Conservation (phyloP, 2,329 filamentous ascomycete species). For the Xylariales sp. region DNA sequence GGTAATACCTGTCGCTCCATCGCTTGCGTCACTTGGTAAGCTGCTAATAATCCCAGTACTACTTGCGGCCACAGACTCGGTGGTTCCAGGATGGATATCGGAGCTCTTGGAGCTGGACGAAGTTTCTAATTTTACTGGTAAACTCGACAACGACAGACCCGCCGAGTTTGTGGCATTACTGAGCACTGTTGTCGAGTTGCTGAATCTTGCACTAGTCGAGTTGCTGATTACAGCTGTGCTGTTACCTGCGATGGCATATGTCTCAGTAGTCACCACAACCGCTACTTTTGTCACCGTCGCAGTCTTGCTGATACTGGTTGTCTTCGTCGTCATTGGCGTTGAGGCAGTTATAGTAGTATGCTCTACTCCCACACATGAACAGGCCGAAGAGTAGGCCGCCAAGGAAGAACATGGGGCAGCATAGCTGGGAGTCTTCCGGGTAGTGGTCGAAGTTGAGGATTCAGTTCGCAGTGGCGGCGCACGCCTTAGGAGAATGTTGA, state of each 20-base stretch:
- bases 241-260: constrained; percentile 5
- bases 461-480: constrained; percentile 1
- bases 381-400: constrained; percentile 16
- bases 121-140: not conserved
- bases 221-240: constrained; percentile 7
- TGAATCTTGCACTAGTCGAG: constrained; percentile 8
- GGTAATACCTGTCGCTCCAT: not conserved
- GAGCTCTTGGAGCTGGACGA: not conserved
- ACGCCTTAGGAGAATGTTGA: constrained; percentile 12
- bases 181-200: constrained; percentile 12
- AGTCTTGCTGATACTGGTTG: constrained; percentile 6
- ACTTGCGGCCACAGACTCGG: not conserved
- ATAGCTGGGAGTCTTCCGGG: constrained; percentile 12
- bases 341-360: constrained; percentile 11
- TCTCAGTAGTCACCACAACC: constrained; percentile 9
- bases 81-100: not conserved
- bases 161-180: not conserved
- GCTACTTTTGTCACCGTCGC: constrained; percentile 7
- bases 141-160: not conserved
- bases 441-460: constrained; percentile 8
- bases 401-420: constrained; percentile 14
- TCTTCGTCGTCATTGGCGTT: constrained; percentile 11
- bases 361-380: constrained; percentile 15
- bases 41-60: not conserved
- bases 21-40: not conserved